Conservation (phyloP, 2,329 filamentous ascomycete species). For the Cordyceps cicadae region DNA sequence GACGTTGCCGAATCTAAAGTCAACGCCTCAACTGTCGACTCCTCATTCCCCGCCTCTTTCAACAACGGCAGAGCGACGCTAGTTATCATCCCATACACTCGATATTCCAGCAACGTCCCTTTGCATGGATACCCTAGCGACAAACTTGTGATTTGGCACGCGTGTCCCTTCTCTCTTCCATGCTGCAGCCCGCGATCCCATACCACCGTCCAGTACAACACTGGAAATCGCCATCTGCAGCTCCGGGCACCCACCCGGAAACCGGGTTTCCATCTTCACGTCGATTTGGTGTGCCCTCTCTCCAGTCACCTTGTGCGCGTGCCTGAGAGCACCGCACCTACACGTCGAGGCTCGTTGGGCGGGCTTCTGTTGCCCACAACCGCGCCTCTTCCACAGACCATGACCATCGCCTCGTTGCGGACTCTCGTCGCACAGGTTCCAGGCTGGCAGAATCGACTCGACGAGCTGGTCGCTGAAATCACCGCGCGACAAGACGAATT, state of each 20-base stretch:
- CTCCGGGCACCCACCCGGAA: background rate
- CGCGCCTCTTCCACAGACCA: slow-evolving; percentile 12
- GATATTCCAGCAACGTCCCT: background rate
- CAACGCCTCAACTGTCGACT: background rate
- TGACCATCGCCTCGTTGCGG: slow-evolving; percentile 48
- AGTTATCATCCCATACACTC: background rate
- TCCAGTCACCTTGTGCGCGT: background rate
- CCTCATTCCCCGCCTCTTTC: background rate
- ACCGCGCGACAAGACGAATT: slow-evolving; percentile 53
- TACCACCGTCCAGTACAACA: background rate
- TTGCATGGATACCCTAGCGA: background rate
- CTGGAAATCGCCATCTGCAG: background rate
- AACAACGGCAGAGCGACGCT: background rate
- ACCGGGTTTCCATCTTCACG: background rate
- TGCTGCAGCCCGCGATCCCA: background rate
- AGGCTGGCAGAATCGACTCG: slow-evolving; percentile 50
- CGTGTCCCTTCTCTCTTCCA: background rate
- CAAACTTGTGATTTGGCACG: background rate
- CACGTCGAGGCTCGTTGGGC: background rate
- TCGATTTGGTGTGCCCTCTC: background rate
- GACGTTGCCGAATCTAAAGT: background rate
- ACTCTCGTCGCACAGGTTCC: slow-evolving; percentile 49
- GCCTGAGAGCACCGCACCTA: background rate
- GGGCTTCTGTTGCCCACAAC: background rate
- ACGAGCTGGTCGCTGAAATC: slow-evolving; percentile 53